phyloP scores from a whole-genome alignment of 768 basidiomycete species.

The Lentinula guzmanii region DNA sequence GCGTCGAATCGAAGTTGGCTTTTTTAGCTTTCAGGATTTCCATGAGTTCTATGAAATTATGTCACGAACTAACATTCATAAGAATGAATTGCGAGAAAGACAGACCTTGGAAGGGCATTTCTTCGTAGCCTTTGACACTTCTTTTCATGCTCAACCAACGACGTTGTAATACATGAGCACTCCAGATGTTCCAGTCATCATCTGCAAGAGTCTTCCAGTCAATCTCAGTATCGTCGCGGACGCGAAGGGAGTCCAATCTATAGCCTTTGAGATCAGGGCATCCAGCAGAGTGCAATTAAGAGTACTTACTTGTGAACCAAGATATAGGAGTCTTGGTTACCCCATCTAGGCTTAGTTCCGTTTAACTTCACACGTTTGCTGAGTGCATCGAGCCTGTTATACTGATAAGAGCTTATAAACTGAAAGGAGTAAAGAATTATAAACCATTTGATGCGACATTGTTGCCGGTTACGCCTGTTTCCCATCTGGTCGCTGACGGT shows the following conservation, averaged over 20 bases:
- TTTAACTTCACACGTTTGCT: conserved; percentile 68
- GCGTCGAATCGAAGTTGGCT: conserved; percentile 19
- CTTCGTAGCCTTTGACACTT: conserved; percentile 68
- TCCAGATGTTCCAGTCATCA: conserved; percentile 78
- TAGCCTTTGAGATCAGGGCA: conserved; percentile 5
- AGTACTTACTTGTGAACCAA: conserved; percentile 70
- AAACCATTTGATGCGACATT: conserved; percentile 86
- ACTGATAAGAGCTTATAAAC: background rate
- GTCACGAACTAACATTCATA: background rate
- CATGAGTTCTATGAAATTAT: conserved; percentile 60
- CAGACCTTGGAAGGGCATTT: conserved; percentile 75
- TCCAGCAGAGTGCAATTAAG: background rate
- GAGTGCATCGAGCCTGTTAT: conserved; percentile 65
- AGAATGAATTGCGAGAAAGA: conserved; percentile 1
- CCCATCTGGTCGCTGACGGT: conserved; percentile 75
- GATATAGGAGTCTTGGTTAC: conserved; percentile 68
- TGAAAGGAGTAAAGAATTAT: background rate
- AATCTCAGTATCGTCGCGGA: conserved; percentile 77
- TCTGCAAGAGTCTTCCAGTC: conserved; percentile 79
- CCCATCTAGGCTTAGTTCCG: conserved; percentile 69
- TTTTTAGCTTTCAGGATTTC: conserved; percentile 76
- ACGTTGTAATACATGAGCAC: conserved; percentile 71
- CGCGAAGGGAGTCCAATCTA: conserved; percentile 70
- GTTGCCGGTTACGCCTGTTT: conserved; percentile 67
- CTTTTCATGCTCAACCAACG: conserved; percentile 80